Percentiles rank a stretch among this genome's conserved stretches.
phyloP scores from a whole-genome alignment of 2,329 filamentous ascomycete species.

The Cadophora gregata region DNA sequence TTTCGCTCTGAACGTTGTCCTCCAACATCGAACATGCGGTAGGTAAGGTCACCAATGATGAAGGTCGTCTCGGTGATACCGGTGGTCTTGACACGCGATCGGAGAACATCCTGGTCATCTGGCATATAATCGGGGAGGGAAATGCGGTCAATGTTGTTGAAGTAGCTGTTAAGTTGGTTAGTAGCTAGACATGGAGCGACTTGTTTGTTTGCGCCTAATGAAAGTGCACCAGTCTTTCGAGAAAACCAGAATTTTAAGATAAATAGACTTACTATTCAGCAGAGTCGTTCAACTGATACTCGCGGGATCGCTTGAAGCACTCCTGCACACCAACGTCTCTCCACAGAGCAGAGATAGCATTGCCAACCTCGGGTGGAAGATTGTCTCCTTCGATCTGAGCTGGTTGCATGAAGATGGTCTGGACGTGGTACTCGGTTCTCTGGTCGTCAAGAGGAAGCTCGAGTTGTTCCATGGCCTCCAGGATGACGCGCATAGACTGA shows the following conservation, averaged over 20 bases:
- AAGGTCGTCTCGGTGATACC: slow-evolving; percentile 97
- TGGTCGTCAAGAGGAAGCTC: slow-evolving; percentile 78
- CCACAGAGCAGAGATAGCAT: slow-evolving; percentile 86
- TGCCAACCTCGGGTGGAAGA: slow-evolving; percentile 78
- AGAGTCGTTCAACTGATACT: slow-evolving; percentile 97
- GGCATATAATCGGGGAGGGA: slow-evolving; percentile 82
- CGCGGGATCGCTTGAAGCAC: slow-evolving; percentile 81
- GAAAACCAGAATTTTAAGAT: background rate
- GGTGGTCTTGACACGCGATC: slow-evolving; percentile 89
- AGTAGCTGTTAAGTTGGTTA: slow-evolving; percentile 68
- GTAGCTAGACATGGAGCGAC: slow-evolving; percentile 15
- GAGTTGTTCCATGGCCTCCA: slow-evolving; percentile 89
- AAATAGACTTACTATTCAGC: slow-evolving; percentile 80
- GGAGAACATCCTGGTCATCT: slow-evolving; percentile 91
- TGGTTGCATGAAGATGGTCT: slow-evolving; percentile 48
- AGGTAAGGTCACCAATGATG: slow-evolving; percentile 89
- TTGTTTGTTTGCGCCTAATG: background rate
- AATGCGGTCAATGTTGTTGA: slow-evolving; percentile 76
- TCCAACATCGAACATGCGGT: slow-evolving; percentile 88
- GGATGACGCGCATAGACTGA: slow-evolving; percentile 89
- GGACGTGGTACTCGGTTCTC: slow-evolving; percentile 45
- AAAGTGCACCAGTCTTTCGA: background rate
- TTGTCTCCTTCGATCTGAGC: slow-evolving; percentile 79
- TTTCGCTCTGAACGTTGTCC: slow-evolving; percentile 77
- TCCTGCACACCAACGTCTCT: slow-evolving; percentile 82